Base-by-base conservation (phyloP, 768 basidiomycete genomes). In the Tulasnella sp. region DNA sequence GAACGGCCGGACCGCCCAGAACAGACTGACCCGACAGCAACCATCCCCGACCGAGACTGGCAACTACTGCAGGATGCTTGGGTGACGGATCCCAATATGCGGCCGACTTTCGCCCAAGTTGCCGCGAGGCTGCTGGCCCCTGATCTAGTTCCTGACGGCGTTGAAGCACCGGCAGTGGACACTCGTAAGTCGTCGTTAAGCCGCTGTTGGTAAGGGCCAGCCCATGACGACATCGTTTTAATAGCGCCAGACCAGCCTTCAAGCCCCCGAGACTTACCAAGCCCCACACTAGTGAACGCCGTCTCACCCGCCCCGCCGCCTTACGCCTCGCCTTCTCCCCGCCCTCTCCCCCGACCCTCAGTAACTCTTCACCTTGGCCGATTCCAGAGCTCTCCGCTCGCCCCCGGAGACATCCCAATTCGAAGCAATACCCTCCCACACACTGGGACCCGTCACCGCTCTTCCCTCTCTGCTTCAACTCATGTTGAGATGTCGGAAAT, bases 1-100 rank as follows among this genome's bases (percentile, higher is more conserved):
- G 77, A 76, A 54, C 42, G 77, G 6, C 77, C 77, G 6, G 77
- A 77, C 45, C 25, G 77, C 15, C 77, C 77, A 2, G 73, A 74
- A 12, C 54, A 38, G 15, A 49, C 77, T 15, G 58, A 54, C 39
- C 38, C 58, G 15, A 17, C 19, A 9, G 54, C n/a, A n/a, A n/a
- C 71, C 25, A 40, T 74, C 38, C 17, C 29, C 22, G 52, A 49
- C 36, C 45, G 49, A 19, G 72, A 77, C 14, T 77, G 77, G 77
- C 37, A 68, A 5, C 17, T 75, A 11, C 38, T 77, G 25, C 17
- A 77, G 25, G 34, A 11, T 15, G 22, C 34, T 1, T 77, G 77
- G 77, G 22, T 11, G 9, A 22, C 9, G 3, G 77, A 77, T 15
- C 39, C 77, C 5, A 75, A 40, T 4, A 0, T 52, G 19, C 14